Evolutionary conservation across 163 green algal species (phyloP), one percentile per base, ranked within the genome.

Genomic region (Coccomyxa subellipsoidea): DNA sequence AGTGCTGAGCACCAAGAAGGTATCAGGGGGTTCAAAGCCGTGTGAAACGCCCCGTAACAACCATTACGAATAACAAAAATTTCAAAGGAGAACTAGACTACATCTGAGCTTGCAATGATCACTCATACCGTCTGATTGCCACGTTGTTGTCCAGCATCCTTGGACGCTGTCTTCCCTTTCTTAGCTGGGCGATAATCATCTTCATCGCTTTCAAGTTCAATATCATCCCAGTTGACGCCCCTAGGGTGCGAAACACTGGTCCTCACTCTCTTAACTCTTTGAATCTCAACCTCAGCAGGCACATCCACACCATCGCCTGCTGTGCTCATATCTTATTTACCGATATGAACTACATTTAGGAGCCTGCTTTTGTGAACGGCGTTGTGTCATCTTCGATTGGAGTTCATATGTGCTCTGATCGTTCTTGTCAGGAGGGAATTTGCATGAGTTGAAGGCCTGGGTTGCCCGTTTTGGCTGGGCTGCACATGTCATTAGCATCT

Each of bases 181-280:
- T 76, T 76, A 18, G 4, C 69, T 76, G 32, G 21, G 34, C 23
- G 32, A 76, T 35, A 76, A 37, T 35, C 34, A 37, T 35, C 69
- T 15, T 76, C 69, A 35, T 54, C 35, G 7, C 38, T n/a, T 34
- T 78, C 72, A 12, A 78, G 72, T n/a, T 54, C 72, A 7, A 78
- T 78, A 34, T 78, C 8, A 40, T 78, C 72, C 72, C 72, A 78
- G 34, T 37, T 78, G 4, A 59, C 47, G 5, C 47, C 47, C 47
- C 23, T 59, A 18, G 47, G 23, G 23, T 59, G 47, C 47, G 4
- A 5, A 59, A 59, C 47, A 59, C 15, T 23, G 15, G 47, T 59
- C 5, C 47, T 59, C 47, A 59, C 47, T 59, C 47, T 59, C 47
- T 59, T 59, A 12, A 18, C 21, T 18, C 47, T 59, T 18, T 59